Base-by-base conservation (phyloP, 495 filamentous ascomycete species). In the Choiromyces venosus region DNA sequence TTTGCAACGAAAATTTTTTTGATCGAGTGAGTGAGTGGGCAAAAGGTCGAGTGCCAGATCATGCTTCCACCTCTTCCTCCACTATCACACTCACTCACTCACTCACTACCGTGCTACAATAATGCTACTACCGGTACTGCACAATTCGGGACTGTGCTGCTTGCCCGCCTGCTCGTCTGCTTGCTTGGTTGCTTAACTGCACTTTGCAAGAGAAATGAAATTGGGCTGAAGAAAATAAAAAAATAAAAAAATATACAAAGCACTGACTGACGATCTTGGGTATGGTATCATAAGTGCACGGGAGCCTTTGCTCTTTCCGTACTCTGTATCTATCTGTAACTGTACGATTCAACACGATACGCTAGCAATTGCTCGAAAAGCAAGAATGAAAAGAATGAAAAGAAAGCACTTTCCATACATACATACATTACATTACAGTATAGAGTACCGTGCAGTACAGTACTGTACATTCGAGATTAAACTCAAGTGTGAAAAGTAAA, bases 401-500 rank as follows among this genome's bases (percentile, higher is more conserved):
- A 61, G n/a, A 61, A 61, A 61, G 52, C 52, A 29, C 52, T 29
- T 29, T 29, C 52, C 52, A 61, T 61, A 61, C 52, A 61, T 29
- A 52, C 42, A 19, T 44, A n/a, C n/a, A n/a, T n/a, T n/a, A n/a
- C n/a, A n/a, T n/a, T n/a, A n/a, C n/a, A n/a, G n/a, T n/a, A n/a
- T n/a, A n/a, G n/a, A n/a, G 40, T 42, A 42, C 40, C 14, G 18
- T 44, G 21, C 8, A 25, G 44, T n/a, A 52, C 21, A 52, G 19
- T 8, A n/a, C 44, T 7, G 6, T 52, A n/a, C 44, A 61, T 61
- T 61, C 10, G n/a, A 61, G n/a, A 61, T 25, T 61, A 9, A 4
- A 14, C 52, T 25, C n/a, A 14, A 29, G 52, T 25, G 52, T 1
- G n/a, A 52, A 77, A 61, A 65, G 74, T 46, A 73, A 37, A 40